Percentiles rank a stretch among this genome's conserved stretches.
These are phyloP conservation scores for Hemileccinum rubropunctum DNA, from an alignment of 768 basidiomycete species.

Conservation along the genomic window DNA sequence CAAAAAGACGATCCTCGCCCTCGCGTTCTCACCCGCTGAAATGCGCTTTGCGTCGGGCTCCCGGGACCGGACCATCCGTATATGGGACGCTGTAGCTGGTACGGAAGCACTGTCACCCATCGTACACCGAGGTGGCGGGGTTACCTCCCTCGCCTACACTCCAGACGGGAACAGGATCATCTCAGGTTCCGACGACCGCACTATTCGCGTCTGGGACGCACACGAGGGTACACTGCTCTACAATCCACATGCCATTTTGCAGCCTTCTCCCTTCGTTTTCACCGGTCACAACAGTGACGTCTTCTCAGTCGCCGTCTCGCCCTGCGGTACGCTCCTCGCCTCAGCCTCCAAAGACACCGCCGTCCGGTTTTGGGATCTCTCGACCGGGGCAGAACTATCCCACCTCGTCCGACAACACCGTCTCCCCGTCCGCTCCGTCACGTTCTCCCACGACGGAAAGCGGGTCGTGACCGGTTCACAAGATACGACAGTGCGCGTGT, in stretches of 20 bases:
- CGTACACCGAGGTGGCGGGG: constrained; percentile 14
- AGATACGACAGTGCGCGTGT: constrained; percentile 29
- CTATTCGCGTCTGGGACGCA: constrained; percentile 30
- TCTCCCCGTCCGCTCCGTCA: constrained; percentile 22
- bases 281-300: constrained; percentile 24
- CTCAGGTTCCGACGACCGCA: constrained; percentile 31
- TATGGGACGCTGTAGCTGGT: constrained; percentile 28
- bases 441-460: constrained; percentile 27
- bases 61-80: constrained; percentile 25
- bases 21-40: constrained; percentile 29
- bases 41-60: constrained; percentile 31
- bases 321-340: constrained; percentile 26
- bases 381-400: constrained; percentile 16
- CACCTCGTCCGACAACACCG: constrained; percentile 30
- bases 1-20: constrained; percentile 23
- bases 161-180: constrained; percentile 28
- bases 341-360: constrained; percentile 32
- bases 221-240: constrained; percentile 17
- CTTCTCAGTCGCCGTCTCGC: constrained; percentile 29
- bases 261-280: constrained; percentile 15
- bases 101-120: constrained; percentile 15
- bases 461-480: constrained; percentile 27
- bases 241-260: constrained; percentile 2
- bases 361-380: constrained; percentile 30
- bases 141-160: constrained; percentile 28